Percentiles rank a stretch among this genome's conserved stretches.
Evolutionary conservation across 2,329 filamentous ascomycete species (phyloP).

Genomic region (Colletotrichum eremochloae): DNA sequence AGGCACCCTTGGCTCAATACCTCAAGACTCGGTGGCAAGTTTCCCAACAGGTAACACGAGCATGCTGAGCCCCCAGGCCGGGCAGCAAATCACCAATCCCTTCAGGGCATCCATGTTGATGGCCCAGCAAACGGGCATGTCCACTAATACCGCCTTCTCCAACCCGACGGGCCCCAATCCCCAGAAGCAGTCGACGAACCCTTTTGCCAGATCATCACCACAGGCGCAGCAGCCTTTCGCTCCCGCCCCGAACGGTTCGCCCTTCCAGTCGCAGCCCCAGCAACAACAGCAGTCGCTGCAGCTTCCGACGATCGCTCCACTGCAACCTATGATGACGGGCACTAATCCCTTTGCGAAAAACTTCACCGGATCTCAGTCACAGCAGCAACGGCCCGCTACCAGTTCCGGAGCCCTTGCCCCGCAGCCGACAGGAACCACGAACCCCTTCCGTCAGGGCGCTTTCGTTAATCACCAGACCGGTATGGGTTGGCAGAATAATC

Average conservation of each 20-base stretch:
- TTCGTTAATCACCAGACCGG: constrained; percentile 93
- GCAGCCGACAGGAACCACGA: constrained; percentile 89
- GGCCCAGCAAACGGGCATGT: constrained; percentile 66
- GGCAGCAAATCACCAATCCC: constrained; percentile 83
- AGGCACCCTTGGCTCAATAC: constrained; percentile 66
- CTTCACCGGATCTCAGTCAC: constrained; percentile 51
- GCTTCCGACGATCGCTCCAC: constrained; percentile 51
- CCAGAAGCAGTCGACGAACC: constrained; percentile 81
- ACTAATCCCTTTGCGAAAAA: constrained; percentile 72
- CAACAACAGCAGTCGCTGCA: constrained; percentile 49
- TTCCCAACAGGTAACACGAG: constrained; percentile 64
- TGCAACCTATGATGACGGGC: constrained; percentile 66
- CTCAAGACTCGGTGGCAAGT: constrained; percentile 66
- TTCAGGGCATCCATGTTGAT: constrained; percentile 93
- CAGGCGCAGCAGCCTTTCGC: constrained; percentile 52
- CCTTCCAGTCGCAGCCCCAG: constrained; percentile 60
- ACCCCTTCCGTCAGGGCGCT: constrained; percentile 91
- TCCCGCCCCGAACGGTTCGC: constrained; percentile 51
- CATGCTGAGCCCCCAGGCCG: constrained; percentile 57
- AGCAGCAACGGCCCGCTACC: constrained; percentile 60
- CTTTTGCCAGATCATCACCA: constrained; percentile 77
- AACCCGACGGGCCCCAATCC: constrained; percentile 54
- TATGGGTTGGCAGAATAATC: constrained; percentile 86
- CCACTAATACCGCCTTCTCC: constrained; percentile 55
- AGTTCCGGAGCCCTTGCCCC: constrained; percentile 69